Percentiles rank a stretch among this genome's conserved stretches.
Conservation (phyloP, 148 eudicot species). For the Arbutus unedo region DNA sequence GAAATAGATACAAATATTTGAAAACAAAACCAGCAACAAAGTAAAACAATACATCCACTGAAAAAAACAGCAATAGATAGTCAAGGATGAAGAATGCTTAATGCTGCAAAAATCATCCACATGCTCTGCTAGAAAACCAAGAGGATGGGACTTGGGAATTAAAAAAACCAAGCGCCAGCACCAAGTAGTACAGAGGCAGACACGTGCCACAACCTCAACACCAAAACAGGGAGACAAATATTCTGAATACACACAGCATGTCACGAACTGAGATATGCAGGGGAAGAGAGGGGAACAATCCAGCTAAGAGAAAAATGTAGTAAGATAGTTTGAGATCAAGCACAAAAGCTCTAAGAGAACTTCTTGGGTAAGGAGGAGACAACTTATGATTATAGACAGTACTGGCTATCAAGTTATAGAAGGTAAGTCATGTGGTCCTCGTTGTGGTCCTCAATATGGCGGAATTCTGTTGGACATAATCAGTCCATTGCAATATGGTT, state of each 20-base stretch:
- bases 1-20: conserved; percentile 21
- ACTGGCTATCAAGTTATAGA: neutral
- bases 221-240: neutral
- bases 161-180: conserved; percentile 16
- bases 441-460: neutral
- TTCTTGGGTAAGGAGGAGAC: neutral
- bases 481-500: neutral
- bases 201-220: neutral
- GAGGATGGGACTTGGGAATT: neutral
- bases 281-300: neutral
- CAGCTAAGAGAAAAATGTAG: neutral
- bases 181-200: neutral
- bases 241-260: neutral
- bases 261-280: neutral
- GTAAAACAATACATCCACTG: conserved; percentile 1
- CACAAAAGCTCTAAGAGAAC: neutral
- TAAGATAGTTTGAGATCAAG: neutral
- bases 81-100: neutral
- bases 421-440: neutral
- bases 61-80: neutral
- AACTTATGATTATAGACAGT: neutral
- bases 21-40: neutral
- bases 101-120: neutral
- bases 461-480: neutral
- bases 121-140: neutral